A percentile compares a stretch with the other conserved stretches of the same genome.
These are phyloP conservation scores for Teratosphaeriaceae sp. DNA, from an alignment of 2,329 filamentous ascomycete species.

Conservation along the genomic window DNA sequence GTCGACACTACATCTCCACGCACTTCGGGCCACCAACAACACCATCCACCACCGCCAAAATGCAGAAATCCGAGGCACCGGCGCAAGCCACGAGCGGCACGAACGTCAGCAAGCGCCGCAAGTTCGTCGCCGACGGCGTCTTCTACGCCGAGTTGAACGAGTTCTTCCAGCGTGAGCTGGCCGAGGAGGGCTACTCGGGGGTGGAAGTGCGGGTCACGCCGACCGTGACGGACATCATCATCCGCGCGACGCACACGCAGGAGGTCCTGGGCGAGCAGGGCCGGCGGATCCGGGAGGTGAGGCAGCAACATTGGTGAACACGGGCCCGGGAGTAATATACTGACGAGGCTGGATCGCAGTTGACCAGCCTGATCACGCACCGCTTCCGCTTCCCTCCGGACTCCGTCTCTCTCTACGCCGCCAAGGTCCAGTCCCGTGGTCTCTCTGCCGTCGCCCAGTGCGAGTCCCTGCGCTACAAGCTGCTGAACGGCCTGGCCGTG, in stretches of 20 bases:
- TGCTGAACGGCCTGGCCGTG: constrained; percentile 98
- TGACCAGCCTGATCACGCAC: constrained; percentile 99
- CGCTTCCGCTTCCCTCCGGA: constrained; percentile 99
- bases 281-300: constrained; percentile 86
- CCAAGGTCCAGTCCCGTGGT: constrained; percentile 99
- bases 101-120: constrained; percentile 79
- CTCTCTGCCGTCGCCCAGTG: constrained; percentile 99
- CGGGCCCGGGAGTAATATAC: no score
- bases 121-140: constrained; percentile 75
- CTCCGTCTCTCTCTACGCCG: constrained; percentile 98
- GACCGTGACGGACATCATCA: constrained; percentile 99
- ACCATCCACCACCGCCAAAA: constrained; percentile 6
- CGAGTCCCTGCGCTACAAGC: constrained; percentile 99
- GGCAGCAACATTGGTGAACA: no score
- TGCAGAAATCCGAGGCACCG: constrained; percentile 11
- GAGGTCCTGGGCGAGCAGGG: constrained; percentile 99
- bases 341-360: no score
- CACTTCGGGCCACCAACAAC: background rate
- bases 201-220: constrained; percentile 99
- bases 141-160: constrained; percentile 99
- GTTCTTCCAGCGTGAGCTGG: constrained; percentile 99
- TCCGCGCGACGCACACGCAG: constrained; percentile 99
- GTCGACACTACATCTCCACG: background rate
- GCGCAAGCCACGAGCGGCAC: constrained; percentile 22
- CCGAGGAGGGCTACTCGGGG: constrained; percentile 99